Conservation (phyloP, 1,284 basidiomycete species). For the Naganishia albida region DNA sequence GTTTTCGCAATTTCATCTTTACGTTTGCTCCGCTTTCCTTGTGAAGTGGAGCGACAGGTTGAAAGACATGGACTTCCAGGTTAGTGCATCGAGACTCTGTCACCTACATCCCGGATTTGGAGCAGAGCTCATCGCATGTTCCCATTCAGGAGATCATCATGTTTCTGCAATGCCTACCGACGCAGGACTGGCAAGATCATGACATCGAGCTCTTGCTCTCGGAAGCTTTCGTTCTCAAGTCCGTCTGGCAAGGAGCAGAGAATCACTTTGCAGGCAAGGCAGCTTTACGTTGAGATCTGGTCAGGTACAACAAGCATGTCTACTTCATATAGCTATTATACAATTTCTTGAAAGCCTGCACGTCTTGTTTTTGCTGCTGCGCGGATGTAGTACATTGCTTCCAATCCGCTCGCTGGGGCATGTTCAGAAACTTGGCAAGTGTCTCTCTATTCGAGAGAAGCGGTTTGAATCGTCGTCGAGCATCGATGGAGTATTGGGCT, state of each 20-base stretch:
- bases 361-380: conserved; percentile 78
- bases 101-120: no score
- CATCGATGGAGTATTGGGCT: conserved; percentile 43
- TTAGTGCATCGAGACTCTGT: conserved; percentile 47
- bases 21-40: conserved; percentile 92
- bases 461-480: conserved; percentile 19
- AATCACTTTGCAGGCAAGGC: conserved; percentile 68
- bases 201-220: conserved; percentile 93
- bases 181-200: conserved; percentile 90
- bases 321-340: conserved; percentile 57
- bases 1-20: conserved; percentile 94
- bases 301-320: neutral
- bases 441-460: conserved; percentile 65
- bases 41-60: conserved; percentile 88
- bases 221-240: conserved; percentile 92
- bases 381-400: conserved; percentile 77
- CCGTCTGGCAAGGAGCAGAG: conserved; percentile 90
- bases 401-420: conserved; percentile 82
- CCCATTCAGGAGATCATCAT: conserved; percentile 88
- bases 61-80: conserved; percentile 94
- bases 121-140: neutral
- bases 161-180: conserved; percentile 95
- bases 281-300: neutral
- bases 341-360: conserved; percentile 74
- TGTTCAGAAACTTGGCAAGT: conserved; percentile 69